Conservation (phyloP, 805 yeast species). For the Yamadazyma nakazawae region DNA sequence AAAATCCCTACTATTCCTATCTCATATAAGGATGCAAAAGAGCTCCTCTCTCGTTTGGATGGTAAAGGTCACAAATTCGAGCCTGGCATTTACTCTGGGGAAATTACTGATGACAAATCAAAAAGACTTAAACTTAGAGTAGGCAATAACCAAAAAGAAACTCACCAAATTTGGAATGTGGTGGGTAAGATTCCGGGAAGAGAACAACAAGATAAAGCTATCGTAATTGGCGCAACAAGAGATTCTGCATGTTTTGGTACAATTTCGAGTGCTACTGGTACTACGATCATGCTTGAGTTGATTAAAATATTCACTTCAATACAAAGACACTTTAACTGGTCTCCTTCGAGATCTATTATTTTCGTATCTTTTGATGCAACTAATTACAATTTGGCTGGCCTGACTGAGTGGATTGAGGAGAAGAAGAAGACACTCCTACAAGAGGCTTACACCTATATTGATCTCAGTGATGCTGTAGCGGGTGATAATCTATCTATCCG, state of each 20-base stretch:
- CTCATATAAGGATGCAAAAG: slow-evolving; percentile 65
- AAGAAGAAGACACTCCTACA: slow-evolving; percentile 50
- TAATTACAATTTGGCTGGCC: slow-evolving; percentile 78
- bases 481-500: slow-evolving; percentile 51
- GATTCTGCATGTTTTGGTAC: slow-evolving; percentile 81
- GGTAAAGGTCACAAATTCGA: slow-evolving; percentile 29
- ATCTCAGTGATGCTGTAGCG: slow-evolving; percentile 63
- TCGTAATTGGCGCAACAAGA: slow-evolving; percentile 79
- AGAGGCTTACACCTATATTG: slow-evolving; percentile 69
- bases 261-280: slow-evolving; percentile 66
- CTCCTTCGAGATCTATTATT: slow-evolving; percentile 76
- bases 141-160: slow-evolving; percentile 42
- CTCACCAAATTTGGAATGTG: slow-evolving; percentile 75
- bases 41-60: slow-evolving; percentile 31
- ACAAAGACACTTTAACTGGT: slow-evolving; percentile 68
- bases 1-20: slow-evolving; percentile 75
- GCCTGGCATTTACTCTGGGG: slow-evolving; percentile 28
- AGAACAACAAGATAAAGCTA: slow-evolving; percentile 71
- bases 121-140: slow-evolving; percentile 25
- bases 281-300: slow-evolving; percentile 67
- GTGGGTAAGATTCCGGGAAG: slow-evolving; percentile 74
- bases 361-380: slow-evolving; percentile 84
- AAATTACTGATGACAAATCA: slow-evolving; percentile 11
- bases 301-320: slow-evolving; percentile 64
- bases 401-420: slow-evolving; percentile 71